Percentiles rank a stretch among this genome's conserved stretches.
These are phyloP conservation scores for Hypomontagnella monticulosa DNA, from an alignment of 495 filamentous ascomycete species.

Conservation along the genomic window DNA sequence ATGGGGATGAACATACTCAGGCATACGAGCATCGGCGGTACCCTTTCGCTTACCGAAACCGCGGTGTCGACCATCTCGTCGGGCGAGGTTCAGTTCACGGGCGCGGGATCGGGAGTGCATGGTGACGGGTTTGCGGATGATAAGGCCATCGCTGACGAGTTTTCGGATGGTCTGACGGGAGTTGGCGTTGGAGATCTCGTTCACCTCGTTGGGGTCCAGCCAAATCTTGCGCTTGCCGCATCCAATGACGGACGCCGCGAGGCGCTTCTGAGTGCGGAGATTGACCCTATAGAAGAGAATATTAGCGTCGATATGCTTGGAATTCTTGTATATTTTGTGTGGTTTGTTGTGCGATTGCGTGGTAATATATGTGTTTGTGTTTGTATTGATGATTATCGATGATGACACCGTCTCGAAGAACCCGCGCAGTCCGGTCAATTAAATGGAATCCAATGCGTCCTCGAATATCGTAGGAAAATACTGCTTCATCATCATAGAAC, in stretches of 20 bases:
- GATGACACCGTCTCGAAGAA: slow-evolving; percentile 8
- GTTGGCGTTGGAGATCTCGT: slow-evolving; percentile 99
- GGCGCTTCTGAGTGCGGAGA: slow-evolving; percentile 99
- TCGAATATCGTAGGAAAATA: not conserved
- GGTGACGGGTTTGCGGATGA: slow-evolving; percentile 99
- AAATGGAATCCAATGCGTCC: slow-evolving; percentile 12
- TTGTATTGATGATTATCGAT: slow-evolving; percentile 10
- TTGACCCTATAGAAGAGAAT: slow-evolving; percentile 81
- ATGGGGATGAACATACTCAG: slow-evolving; percentile 71
- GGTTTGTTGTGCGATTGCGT: not conserved
- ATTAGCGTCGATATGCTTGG: slow-evolving; percentile 46
- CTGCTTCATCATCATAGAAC: slow-evolving; percentile 1
- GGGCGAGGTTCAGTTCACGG: slow-evolving; percentile 87
- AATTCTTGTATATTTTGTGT: not conserved
- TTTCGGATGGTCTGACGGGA: slow-evolving; percentile 99
- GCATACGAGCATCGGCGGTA: slow-evolving; percentile 99
- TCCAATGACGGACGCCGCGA: slow-evolving; percentile 96
- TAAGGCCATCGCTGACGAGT: slow-evolving; percentile 99
- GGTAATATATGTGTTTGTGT: slow-evolving; percentile 2
- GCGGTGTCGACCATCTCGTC: slow-evolving; percentile 93
- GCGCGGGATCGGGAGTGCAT: slow-evolving; percentile 98
- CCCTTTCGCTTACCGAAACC: slow-evolving; percentile 99
- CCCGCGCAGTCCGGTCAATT: slow-evolving; percentile 12
- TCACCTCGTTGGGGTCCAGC: slow-evolving; percentile 99
- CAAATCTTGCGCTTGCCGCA: slow-evolving; percentile 99